Base-by-base conservation (phyloP, 1,284 basidiomycete genomes). In the Rhodotorula sp. region DNA sequence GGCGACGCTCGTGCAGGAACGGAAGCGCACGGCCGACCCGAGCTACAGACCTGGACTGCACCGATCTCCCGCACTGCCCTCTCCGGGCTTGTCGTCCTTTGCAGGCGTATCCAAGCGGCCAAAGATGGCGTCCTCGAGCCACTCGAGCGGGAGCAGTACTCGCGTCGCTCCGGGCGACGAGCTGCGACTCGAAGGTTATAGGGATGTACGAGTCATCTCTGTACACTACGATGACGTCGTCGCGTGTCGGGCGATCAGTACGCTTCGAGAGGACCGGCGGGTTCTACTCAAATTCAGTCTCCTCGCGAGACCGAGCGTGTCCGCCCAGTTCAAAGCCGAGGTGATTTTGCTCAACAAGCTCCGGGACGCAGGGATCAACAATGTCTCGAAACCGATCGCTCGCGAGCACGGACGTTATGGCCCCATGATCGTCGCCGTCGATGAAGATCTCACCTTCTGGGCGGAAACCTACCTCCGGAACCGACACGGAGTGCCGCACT, bases 161-260 rank as follows among this genome's bases (percentile, higher is more conserved):
- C 33, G 33, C 29, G 56, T 51, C 49, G 49, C n/a, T 7, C 66
- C 65, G 30, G 66, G 69, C 7, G 69, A 67, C 46, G 69, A 70
- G 53, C n/a, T 70, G 24, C 64, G 56, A 14, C 30, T 70, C 17
- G 69, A 70, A 2, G 69, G 69, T 3, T 70, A 70, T 22, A 53
- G 69, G 37, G 69, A 70, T 7, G 68, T 73, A 1, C 66, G 64
- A 20, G 59, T 73, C 48, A 48, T 74, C 49, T 55, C 55, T n/a
- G 42, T 62, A 6, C 70, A 69, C 46, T 71, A 75, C 60, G 73
- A 75, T 55, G 73, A 75, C 46, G 56, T 70, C n/a, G 73, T 75
- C 26, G 69, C 67, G 14, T 70, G 70, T 44, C 60, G 73, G 8
- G 73, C 71, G 3, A 62, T 73, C 59, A 61, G 60, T 18, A 67